Evolutionary conservation across 768 basidiomycete species (phyloP), one percentile per base, ranked within the genome.

Genomic region (Trametes meyenii): DNA sequence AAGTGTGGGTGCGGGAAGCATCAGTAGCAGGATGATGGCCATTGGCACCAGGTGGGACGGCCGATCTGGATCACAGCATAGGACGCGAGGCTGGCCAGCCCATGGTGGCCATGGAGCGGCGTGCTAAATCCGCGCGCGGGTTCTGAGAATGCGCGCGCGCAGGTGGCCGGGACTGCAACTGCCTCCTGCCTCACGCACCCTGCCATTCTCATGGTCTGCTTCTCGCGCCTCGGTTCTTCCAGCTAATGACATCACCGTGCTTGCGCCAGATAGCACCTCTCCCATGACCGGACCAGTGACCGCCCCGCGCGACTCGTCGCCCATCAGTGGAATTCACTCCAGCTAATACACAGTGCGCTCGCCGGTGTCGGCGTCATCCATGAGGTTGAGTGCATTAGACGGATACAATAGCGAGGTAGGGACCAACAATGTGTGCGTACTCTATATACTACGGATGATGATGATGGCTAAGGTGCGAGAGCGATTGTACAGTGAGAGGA

Each of bases 391-490:
- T n/a, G 53, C 54, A 64, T 59, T 59, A 59, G 53, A 55, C 49
- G 23, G 38, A 17, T 60, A 60, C 58, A 64, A 60, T 60, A 59
- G 29, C 57, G 48, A 45, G 53, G 19, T 63, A 63, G 46, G 23
- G 45, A 62, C 52, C 33, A 63, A 49, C 56, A 50, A 38, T 49
- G 56, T 49, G 40, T 53, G 57, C 44, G 58, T 64, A 64, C 58
- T 59, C 58, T 64, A 64, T 50, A 60, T 55, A 64, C 62, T 64
- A 64, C 53, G 58, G 58, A 44, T 46, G 51, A 55, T 59, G 58
- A 55, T 59, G 58, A 55, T 55, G 57, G 62, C 53, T 64, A 64
- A 56, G 52, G 58, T 64, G 62, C 53, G 58, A 64, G 53, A 64
- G 58, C 62, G 35, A 52, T 45, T 17, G 56, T 64, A 64, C 62